These are phyloP conservation scores for Dendrobium catenatum DNA, from an alignment of 106 monocot species.

Conservation along the genomic window DNA sequence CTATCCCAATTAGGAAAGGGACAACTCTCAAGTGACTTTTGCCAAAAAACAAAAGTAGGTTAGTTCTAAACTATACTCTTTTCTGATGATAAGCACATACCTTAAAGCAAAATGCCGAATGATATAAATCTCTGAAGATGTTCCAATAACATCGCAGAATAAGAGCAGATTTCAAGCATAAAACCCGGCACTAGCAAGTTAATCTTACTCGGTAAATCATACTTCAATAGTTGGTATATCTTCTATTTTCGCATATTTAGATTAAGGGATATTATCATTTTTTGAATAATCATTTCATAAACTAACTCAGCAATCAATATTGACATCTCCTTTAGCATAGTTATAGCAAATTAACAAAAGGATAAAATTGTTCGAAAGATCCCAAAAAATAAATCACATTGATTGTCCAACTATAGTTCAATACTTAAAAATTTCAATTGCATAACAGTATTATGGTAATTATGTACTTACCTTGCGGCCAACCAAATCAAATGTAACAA, in stretches of 20 bases:
- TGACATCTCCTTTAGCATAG: not conserved
- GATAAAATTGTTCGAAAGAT: not conserved
- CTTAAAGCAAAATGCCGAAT: not conserved
- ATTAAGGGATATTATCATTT: not conserved
- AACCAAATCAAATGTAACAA: conserved; percentile 94
- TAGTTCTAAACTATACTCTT: not conserved
- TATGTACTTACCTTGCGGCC: conserved; percentile 69
- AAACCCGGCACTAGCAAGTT: not conserved
- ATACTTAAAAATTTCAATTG: not conserved
- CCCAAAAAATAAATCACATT: not conserved
- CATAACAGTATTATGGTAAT: not conserved
- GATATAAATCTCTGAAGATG: not conserved
- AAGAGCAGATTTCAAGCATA: not conserved
- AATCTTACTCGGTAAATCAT: not conserved
- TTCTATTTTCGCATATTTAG: not conserved
- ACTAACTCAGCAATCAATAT: not conserved
- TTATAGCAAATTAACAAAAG: not conserved
- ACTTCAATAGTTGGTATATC: not conserved
- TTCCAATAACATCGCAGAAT: not conserved
- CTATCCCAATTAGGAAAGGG: not conserved
- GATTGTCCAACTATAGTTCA: not conserved
- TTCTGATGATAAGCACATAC: not conserved
- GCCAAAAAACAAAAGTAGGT: not conserved
- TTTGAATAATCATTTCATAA: not conserved
- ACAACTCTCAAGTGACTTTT: not conserved